Base-by-base conservation (phyloP, 345 rosid genomes). In the Rhizophora mangle region DNA sequence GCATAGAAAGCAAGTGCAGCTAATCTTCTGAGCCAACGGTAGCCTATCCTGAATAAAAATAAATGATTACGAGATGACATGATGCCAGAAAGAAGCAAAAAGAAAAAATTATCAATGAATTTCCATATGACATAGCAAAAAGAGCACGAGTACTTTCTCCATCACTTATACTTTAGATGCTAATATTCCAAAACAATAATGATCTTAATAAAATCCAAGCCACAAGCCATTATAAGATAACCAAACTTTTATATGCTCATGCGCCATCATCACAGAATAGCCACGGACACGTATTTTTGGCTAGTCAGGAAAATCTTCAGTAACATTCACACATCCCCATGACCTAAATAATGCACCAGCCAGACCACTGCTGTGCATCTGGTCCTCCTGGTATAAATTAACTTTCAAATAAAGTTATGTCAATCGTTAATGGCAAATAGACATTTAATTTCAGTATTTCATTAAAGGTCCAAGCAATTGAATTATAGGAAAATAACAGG, bases 11-110 rank as follows among this genome's bases (percentile, higher is more conserved):
- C 58, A 68, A 77, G 80, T 8, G 70, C 80, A n/a, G 70, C 76
- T 56, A 77, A 70, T 58, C 76, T 77, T 24, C 73, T 68, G 67
- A 77, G 63, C 80, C 80, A 77, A 52, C 76, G 73, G 58, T 72
- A 77, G 64, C 80, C 80, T 77, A 77, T 37, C 76, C 80, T 77
- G 80, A 72, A 72, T 7, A 29, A 77, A 72, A 22, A 72, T 49
- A 58, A 59, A 68, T 68, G 73, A 64, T 72, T 57, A 77, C 64
- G 72, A 62, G 68, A 49, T 67, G 72, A 49, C 60, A 72, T 66
- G 1, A 18, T 46, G 37, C n/a, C 37, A 30, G 55, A 39, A 32
- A 6, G n/a, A 47, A n/a, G 21, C 39, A 26, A 46, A 32, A 15
- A n/a, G n/a, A 59, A 32, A 15, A 8, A 6, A n/a, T 0, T 22